Evolutionary conservation across 2,329 filamentous ascomycete genomes (phyloP).

Genomic region (Phyllosticta capitalensis): DNA sequence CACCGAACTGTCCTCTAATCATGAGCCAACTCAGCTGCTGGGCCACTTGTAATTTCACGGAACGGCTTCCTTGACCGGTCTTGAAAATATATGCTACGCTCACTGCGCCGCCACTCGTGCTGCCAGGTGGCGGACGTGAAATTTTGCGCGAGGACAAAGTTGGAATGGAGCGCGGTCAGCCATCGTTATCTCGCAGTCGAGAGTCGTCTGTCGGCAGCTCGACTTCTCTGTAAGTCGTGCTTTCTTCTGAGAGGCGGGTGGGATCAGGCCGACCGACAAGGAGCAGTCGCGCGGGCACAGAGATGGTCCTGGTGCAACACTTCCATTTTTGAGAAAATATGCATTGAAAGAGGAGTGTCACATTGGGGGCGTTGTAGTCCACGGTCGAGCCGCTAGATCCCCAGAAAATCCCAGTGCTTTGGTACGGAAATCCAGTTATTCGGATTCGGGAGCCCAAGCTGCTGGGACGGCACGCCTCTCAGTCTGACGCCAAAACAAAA

Average conservation of each 20-base stretch:
- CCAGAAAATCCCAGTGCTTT: neutral
- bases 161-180: neutral
- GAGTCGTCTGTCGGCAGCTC: neutral
- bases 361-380: neutral
- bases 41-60: neutral
- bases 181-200: neutral
- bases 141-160: neutral
- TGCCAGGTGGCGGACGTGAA: neutral
- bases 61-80: neutral
- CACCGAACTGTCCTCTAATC: neutral
- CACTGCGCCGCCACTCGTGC: no score
- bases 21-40: neutral
- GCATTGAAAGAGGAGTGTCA: neutral
- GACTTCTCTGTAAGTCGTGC: neutral
- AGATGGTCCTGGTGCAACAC: neutral
- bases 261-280: neutral
- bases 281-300: neutral
- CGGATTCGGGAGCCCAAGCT: no score
- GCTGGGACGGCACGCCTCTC: no score
- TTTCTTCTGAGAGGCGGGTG: neutral
- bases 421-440: no score
- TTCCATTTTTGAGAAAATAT: neutral
- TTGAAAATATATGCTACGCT: neutral
- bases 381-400: no score
- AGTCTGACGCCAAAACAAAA: neutral